A percentile compares a stretch with the other conserved stretches of the same genome.
These are phyloP conservation scores for Linum trigynum DNA, from an alignment of 345 rosid species.

Conservation along the genomic window DNA sequence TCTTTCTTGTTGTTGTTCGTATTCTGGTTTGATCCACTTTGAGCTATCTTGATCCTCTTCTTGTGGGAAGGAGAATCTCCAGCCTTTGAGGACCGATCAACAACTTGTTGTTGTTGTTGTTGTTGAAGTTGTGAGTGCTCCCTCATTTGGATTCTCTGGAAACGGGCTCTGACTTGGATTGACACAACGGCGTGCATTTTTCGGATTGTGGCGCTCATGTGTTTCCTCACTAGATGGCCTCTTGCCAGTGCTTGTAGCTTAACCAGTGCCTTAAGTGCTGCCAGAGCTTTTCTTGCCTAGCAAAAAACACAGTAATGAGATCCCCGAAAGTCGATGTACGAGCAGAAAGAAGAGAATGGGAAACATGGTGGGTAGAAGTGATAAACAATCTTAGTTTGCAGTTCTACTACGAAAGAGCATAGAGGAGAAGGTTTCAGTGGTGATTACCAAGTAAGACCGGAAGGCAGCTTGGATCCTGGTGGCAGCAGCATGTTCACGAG, in stretches of 20 bases:
- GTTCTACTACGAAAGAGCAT: no score
- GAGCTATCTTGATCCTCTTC: neutral
- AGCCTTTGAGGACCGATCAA: no score
- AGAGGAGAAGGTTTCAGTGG: no score
- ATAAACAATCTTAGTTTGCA: no score
- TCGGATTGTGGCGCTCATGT: slow-evolving; percentile 36
- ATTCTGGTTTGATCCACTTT: no score
- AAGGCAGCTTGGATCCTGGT: slow-evolving; percentile 47
- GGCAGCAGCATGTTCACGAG: slow-evolving; percentile 40
- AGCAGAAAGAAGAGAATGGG: neutral
- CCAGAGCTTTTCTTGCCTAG: slow-evolving; percentile 57
- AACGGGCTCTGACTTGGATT: slow-evolving; percentile 54
- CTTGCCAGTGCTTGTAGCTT: slow-evolving; percentile 55
- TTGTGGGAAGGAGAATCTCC: slow-evolving; percentile 15
- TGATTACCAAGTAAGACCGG: slow-evolving; percentile 45
- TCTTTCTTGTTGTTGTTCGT: slow-evolving; percentile 14
- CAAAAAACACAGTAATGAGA: neutral
- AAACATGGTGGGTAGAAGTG: neutral
- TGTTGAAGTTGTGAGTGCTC: slow-evolving; percentile 19
- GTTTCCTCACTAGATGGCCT: slow-evolving; percentile 60
- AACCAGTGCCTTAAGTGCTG: slow-evolving; percentile 47
- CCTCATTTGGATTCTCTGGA: slow-evolving; percentile 44
- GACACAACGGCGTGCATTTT: slow-evolving; percentile 50
- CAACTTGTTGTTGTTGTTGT: neutral
- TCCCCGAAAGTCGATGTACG: neutral